Base-by-base conservation (phyloP, 2,329 filamentous ascomycete species). In the Fusarium musae region DNA sequence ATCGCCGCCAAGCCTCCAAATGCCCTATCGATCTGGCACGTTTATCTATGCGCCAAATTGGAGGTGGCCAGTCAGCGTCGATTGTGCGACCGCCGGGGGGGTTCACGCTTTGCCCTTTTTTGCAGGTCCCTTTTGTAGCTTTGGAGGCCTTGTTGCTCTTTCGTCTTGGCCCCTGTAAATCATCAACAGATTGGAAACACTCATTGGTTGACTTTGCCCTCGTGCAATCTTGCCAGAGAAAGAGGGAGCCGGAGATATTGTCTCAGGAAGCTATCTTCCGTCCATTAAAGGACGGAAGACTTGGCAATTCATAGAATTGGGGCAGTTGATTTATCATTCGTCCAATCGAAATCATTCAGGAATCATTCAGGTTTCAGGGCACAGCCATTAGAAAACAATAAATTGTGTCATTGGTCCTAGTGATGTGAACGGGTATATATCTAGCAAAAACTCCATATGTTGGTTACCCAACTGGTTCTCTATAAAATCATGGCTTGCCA, bases 21-120 rank as follows among this genome's bases (percentile, higher is more conserved):
- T 49, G 56, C 64, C 77, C 75, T 78, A 77, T 78, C 69, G 74
- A 78, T 74, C 71, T 70, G 66, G 75, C 76, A 78, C 75, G 76
- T 79, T 79, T 73, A 65, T 70, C 68, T 72, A 70, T 75, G 74
- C 67, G 68, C 66, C 47, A 70, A 59, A 70, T 69, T 49, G 52
- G 56, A 76, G 62, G 63, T 28, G 54, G 28, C 72, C 72, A 74
- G 42, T 75, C 59, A 74, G 65, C 58, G 42, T 65, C 36, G 49
- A 28, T 39, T 65, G 6, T 40, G 36, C 15, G 30, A 28, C 57
- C 28, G 46, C 34, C 34, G 28, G 30, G 46, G 43, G 59, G 36
- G 10, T 34, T 30, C 36, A 32, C 69, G 69, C 76, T 59, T 75
- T 77, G 67, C 76, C 76, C 59, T 53, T 74, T 78, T 78, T 73